phyloP scores from a whole-genome alignment of 768 basidiomycete species.

The Tephrocybe sp. region DNA sequence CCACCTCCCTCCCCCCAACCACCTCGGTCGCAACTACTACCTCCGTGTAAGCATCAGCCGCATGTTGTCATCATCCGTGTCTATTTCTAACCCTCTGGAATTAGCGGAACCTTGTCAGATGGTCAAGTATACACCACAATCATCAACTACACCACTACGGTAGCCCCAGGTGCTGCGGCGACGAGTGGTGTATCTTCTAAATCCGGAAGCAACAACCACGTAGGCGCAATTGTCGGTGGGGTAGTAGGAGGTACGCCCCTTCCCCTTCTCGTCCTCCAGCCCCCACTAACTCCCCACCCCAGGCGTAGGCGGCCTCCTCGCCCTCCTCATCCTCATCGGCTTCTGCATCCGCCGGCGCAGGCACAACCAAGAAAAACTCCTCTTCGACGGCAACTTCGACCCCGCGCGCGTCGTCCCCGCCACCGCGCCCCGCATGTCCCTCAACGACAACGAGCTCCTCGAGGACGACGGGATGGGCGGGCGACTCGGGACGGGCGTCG shows the following conservation, averaged over 20 bases:
- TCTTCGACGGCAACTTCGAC: constrained; percentile 44
- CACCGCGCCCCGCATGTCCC: constrained; percentile 14
- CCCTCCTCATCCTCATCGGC: constrained; percentile 23
- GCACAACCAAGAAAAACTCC: constrained; percentile 18
- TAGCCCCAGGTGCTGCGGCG: constrained; percentile 23
- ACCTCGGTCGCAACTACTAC: constrained; percentile 4
- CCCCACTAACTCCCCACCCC: constrained; percentile 1
- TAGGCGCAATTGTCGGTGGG: constrained; percentile 50
- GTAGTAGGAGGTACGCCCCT: constrained; percentile 44
- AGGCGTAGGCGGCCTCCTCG: constrained; percentile 30
- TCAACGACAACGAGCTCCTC: constrained; percentile 12
- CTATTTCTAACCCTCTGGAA: background rate
- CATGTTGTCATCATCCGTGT: no score
- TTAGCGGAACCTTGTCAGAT: constrained; percentile 14
- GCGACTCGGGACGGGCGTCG: constrained; percentile 27
- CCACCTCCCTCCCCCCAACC: background rate
- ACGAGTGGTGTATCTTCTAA: constrained; percentile 9
- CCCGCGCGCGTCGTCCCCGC: constrained; percentile 26
- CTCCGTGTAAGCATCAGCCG: constrained; percentile 1
- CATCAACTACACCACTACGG: constrained; percentile 24
- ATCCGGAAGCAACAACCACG: constrained; percentile 19
- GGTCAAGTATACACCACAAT: constrained; percentile 30
- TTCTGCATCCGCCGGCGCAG: constrained; percentile 28
- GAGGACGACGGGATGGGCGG: constrained; percentile 38
- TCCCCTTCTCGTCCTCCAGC: background rate